Percentiles rank a stretch among this genome's conserved stretches.
Evolutionary conservation across 169 alveolate genomes (phyloP).

Genomic region (Plasmodium billcollinsi): DNA sequence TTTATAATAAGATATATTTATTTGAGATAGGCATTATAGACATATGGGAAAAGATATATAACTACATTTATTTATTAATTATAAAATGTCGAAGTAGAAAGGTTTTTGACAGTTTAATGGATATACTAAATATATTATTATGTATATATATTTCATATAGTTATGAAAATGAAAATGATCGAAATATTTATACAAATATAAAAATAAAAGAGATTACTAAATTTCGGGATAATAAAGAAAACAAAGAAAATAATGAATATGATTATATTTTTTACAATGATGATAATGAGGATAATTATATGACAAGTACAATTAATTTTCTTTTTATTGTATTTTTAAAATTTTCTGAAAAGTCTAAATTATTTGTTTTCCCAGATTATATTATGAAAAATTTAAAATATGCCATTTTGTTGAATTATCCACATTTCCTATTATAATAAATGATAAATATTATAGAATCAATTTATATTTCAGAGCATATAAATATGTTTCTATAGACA

Average conservation of each 20-base stretch:
- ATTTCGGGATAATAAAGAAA: no score
- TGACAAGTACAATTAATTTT: slow-evolving; percentile 1
- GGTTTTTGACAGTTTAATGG: slow-evolving; percentile 59
- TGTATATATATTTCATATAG: slow-evolving; percentile 62
- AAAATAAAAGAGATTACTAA: slow-evolving; percentile 25
- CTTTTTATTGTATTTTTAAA: slow-evolving; percentile 56
- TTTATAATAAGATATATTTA: slow-evolving; percentile 38
- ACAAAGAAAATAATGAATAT: no score
- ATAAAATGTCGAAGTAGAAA: slow-evolving; percentile 37
- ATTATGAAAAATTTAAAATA: slow-evolving; percentile 58
- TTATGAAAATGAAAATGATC: slow-evolving; percentile 51
- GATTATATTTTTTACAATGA: neutral
- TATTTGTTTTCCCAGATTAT: slow-evolving; percentile 52
- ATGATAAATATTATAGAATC: no score
- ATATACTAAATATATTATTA: slow-evolving; percentile 53
- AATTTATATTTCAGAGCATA: no score
- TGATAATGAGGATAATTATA: slow-evolving; percentile 10
- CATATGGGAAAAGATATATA: slow-evolving; percentile 56
- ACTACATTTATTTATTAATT: slow-evolving; percentile 40
- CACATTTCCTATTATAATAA: slow-evolving; percentile 33
- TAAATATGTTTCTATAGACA: no score
- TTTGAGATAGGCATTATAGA: slow-evolving; percentile 30
- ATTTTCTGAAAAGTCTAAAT: slow-evolving; percentile 45
- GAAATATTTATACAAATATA: slow-evolving; percentile 13
- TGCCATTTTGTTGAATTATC: slow-evolving; percentile 62